Evolutionary conservation across 2,329 filamentous ascomycete genomes (phyloP), one percentile per base, ranked within the genome.

Genomic region (Penicillium sp.): DNA sequence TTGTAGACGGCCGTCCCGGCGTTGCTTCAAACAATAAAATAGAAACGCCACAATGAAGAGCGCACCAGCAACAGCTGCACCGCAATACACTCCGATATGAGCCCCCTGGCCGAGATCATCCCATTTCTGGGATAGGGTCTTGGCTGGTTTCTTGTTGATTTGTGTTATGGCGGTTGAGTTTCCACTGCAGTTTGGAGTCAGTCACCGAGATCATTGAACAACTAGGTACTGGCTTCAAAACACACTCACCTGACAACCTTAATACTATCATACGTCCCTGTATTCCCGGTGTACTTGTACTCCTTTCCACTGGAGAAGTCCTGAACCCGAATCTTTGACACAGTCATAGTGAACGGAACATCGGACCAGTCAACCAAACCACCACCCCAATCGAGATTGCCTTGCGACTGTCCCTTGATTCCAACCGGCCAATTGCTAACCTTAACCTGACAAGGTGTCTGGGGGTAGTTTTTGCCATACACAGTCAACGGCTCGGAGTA

Each of bases 401-500:
- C 75, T 1, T 57, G 10, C 0, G 64, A 50, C 43, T 76, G 69
- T 6, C 62, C 60, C 7, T 71, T 62, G 52, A 77, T 74, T 53
- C 88, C 88, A 53, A 85, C 87, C 24, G 84, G 82, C 86, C 87
- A 89, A 57, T 83, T 81, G 55, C 88, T 88, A 37, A 89, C 74
- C 72, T 86, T 87, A 66, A 90, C 72, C 72, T 86, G 85, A 82
- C 88, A 86, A 43, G 88, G 88, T 2, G 87, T 89, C 77, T 90
- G 88, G 35, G 88, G 88, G 75, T 84, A 90, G 61, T 81, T 80
- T 53, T 76, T 73, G 51, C 81, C 83, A 45, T 78, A 62, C 2
- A 62, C 47, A 16, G 58, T 77, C 66, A 82, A 71, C 43, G 85
- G 85, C 37, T 89, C 82, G 5, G 76, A 78, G 61, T 82, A 82